A percentile compares a stretch with the other conserved stretches of the same genome.
phyloP scores from a whole-genome alignment of 108 stramenopile species.

The Aurantiochytrium sp. region DNA sequence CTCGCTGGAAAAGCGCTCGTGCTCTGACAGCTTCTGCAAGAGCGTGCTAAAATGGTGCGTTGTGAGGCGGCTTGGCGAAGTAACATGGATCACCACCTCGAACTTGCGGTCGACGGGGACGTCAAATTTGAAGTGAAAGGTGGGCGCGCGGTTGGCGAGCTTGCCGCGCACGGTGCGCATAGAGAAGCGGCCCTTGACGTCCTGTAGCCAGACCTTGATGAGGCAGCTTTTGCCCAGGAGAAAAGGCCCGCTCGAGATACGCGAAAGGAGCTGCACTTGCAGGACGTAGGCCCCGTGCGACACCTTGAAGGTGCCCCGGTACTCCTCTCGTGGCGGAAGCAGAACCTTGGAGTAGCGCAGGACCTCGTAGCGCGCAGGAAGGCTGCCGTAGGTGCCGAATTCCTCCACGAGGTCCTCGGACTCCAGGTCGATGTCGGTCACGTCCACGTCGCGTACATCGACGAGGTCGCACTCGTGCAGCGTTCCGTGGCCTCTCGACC shows the following conservation, averaged over 20 bases:
- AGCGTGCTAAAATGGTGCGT: neutral
- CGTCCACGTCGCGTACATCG: neutral
- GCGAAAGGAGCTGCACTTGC: neutral
- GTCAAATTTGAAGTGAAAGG: neutral
- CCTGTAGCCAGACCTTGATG: neutral
- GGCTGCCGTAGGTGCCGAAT: neutral
- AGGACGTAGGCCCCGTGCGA: neutral
- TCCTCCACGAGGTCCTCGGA: neutral
- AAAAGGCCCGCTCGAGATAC: neutral
- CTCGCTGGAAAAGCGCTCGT: neutral
- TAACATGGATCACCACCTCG: neutral
- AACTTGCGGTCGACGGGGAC: neutral
- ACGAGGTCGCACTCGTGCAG: neutral
- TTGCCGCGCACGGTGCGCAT: neutral
- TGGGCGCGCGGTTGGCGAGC: neutral
- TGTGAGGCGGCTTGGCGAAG: neutral
- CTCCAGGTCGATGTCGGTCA: neutral
- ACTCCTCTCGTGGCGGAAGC: neutral
- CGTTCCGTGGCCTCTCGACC: neutral
- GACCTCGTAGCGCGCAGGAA: neutral
- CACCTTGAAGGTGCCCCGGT: neutral
- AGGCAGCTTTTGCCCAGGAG: neutral
- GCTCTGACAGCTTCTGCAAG: neutral
- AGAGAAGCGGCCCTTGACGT: neutral
- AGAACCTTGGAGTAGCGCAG: neutral